Conservation (phyloP, 1,139 yeast genomes). For the Lizanozyma gosingica region DNA sequence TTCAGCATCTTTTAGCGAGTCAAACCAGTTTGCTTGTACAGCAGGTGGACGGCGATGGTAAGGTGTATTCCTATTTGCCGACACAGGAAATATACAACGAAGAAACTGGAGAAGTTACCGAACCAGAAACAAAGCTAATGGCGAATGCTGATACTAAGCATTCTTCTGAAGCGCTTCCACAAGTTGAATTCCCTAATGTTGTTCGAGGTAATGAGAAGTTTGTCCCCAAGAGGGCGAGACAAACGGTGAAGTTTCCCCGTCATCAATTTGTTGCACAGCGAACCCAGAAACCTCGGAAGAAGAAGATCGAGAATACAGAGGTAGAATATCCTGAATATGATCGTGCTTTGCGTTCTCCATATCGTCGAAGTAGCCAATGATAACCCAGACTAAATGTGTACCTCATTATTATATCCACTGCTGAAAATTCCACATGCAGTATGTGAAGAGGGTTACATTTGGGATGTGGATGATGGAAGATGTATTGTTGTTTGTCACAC, state of each 20-base stretch:
- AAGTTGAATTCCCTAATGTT: not conserved
- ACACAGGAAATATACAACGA: not conserved
- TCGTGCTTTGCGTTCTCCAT: not conserved
- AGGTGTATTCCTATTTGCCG: not conserved
- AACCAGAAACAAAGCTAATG: too few species aligned
- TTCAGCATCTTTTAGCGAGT: not conserved
- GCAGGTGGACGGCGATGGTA: not conserved
- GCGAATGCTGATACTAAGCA: not conserved
- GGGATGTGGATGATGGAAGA: too few species aligned
- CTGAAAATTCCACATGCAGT: too few species aligned
- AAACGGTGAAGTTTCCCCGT: not conserved
- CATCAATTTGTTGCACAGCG: not conserved
- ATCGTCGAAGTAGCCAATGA: not conserved
- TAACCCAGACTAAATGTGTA: too few species aligned
- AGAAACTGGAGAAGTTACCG: not conserved
- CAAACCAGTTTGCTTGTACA: not conserved
- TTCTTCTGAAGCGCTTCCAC: not conserved
- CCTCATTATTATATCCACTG: too few species aligned
- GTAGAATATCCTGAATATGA: not conserved
- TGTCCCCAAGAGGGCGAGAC: not conserved
- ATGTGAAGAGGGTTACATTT: too few species aligned
- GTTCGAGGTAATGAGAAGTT: not conserved
- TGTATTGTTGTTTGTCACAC: too few species aligned
- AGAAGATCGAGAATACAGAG: not conserved
- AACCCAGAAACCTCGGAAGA: not conserved